These are phyloP conservation scores for Apiospora saccharicola DNA, from an alignment of 2,329 filamentous ascomycete genomes.

Conservation along the genomic window DNA sequence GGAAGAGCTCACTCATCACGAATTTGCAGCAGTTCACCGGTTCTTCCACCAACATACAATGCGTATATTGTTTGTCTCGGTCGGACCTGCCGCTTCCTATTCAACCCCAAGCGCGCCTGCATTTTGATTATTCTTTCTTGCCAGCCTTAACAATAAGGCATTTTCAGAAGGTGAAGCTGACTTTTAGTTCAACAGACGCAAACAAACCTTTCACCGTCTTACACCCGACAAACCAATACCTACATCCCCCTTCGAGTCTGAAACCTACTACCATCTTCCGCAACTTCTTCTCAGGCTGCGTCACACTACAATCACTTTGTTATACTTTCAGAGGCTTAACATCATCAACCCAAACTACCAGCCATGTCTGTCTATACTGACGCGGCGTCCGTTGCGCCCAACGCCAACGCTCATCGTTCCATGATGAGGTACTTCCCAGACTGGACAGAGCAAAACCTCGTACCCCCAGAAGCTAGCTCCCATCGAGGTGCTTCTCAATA, in stretches of 20 bases:
- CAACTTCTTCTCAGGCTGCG: not conserved
- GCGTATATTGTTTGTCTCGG: not conserved
- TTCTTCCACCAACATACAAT: not conserved
- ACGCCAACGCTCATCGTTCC: not conserved
- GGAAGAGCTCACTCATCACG: too few relatives aligned
- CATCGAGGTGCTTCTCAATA: not conserved
- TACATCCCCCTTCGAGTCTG: not conserved
- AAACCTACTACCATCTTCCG: not conserved
- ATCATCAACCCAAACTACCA: not conserved
- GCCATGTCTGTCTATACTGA: not conserved
- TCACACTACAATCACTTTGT: not conserved
- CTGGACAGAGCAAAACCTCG: conserved; percentile 9
- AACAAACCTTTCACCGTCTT: too few relatives aligned
- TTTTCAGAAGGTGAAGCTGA: not conserved
- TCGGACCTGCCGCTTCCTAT: not conserved
- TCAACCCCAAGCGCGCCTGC: not conserved
- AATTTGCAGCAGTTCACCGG: not conserved
- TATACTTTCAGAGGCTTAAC: too few relatives aligned
- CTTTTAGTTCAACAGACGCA: not conserved
- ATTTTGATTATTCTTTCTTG: not conserved
- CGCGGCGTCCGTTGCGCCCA: not conserved
- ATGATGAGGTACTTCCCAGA: conserved; percentile 1
- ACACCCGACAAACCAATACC: too few relatives aligned
- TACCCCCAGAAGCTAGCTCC: not conserved
- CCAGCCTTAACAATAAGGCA: not conserved